phyloP scores from a whole-genome alignment of 2,329 filamentous ascomycete genomes.

The Ophiosphaerella narmari region DNA sequence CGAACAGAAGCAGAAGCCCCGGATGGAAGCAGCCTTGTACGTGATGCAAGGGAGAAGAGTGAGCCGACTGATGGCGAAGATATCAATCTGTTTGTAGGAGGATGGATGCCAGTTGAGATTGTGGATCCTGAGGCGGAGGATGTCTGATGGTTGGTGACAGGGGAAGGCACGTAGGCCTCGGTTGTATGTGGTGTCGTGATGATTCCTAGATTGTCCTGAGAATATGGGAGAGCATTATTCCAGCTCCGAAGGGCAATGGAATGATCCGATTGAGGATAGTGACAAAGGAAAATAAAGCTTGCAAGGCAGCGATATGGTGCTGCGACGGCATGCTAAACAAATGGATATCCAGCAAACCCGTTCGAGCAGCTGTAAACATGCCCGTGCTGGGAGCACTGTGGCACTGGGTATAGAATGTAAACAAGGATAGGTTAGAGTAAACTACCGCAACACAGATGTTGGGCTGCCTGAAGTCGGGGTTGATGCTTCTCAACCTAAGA shows the following conservation, averaged over 20 bases:
- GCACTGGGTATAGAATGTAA: conserved; percentile 41
- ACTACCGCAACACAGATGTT: conserved; percentile 21
- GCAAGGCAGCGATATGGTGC: conserved; percentile 34
- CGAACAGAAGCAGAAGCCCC: conserved; percentile 13
- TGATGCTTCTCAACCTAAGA: conserved; percentile 25
- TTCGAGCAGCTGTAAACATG: conserved; percentile 32
- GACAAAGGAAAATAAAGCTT: conserved; percentile 44
- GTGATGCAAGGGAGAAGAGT: conserved; percentile 8
- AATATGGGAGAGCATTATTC: conserved; percentile 32
- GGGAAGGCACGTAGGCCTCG: conserved; percentile 37
- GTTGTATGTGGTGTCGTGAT: conserved; percentile 40
- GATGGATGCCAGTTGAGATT: conserved; percentile 21
- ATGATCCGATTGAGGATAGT: conserved; percentile 40
- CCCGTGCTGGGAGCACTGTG: conserved; percentile 20
- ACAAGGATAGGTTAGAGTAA: conserved; percentile 26
- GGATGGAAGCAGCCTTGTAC: conserved; percentile 8
- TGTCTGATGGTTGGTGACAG: conserved; percentile 26
- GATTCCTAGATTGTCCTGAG: conserved; percentile 37
- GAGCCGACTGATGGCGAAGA: conserved; percentile 9
- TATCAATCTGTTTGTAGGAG: conserved; percentile 22
- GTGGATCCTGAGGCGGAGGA: conserved; percentile 22
- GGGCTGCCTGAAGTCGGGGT: conserved; percentile 19
- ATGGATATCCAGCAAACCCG: conserved; percentile 34
- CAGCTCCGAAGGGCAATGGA: conserved; percentile 36
- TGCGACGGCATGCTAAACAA: conserved; percentile 31